Conservation (phyloP, 768 basidiomycete genomes). For the Suillus weaverae region DNA sequence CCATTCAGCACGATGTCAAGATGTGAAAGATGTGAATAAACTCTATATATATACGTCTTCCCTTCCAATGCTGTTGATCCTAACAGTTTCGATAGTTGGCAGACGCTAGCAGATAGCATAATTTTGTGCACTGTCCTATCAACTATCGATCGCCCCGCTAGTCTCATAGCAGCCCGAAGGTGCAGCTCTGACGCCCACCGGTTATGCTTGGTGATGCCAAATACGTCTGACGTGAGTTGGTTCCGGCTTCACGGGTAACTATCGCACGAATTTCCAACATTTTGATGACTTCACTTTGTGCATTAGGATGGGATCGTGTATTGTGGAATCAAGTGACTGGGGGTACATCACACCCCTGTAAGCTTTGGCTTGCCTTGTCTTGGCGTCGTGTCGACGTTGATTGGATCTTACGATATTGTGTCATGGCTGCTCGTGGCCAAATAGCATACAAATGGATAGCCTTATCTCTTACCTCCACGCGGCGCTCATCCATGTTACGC, state of each 20-base stretch:
- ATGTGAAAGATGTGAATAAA: neutral
- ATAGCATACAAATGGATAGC: neutral
- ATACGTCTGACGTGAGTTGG: neutral
- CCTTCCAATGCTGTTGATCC: neutral
- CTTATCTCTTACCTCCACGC: neutral
- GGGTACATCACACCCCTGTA: neutral
- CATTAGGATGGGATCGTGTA: neutral
- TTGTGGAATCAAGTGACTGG: neutral
- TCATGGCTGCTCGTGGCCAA: neutral
- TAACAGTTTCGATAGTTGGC: neutral
- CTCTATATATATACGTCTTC: slow-evolving; percentile 1
- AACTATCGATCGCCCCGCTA: neutral
- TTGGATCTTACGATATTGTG: neutral
- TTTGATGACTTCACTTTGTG: neutral
- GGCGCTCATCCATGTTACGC: neutral
- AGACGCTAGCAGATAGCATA: neutral
- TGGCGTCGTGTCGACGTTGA: neutral
- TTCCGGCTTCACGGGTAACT: neutral
- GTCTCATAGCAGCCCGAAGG: neutral
- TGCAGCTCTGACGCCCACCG: neutral
- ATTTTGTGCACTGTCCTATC: neutral
- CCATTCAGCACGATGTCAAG: neutral
- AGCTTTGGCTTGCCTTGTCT: neutral
- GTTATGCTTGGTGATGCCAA: neutral
- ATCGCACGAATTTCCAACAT: neutral